Conservation (phyloP, 2,329 filamentous ascomycete species). For the Incumbomyces lentus region DNA sequence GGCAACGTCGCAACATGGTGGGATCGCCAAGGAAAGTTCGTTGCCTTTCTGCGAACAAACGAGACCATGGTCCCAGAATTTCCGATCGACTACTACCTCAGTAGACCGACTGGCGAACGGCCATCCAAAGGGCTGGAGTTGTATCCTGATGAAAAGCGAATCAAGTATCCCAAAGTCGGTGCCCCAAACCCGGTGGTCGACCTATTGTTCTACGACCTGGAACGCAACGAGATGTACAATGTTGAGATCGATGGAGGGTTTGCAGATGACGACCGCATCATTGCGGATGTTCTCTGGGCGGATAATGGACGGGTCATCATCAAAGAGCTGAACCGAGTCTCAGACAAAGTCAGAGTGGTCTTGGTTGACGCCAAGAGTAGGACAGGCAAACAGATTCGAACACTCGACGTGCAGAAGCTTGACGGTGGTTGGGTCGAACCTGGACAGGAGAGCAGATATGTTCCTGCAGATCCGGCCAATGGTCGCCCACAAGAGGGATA, state of each 20-base stretch:
- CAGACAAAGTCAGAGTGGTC: conserved; percentile 78
- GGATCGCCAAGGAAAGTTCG: conserved; percentile 77
- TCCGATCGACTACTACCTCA: conserved; percentile 86
- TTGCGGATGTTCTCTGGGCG: conserved; percentile 89
- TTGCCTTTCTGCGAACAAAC: conserved; percentile 88
- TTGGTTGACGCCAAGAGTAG: conserved; percentile 68
- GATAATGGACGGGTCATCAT: conserved; percentile 69
- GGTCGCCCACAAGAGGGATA: conserved; percentile 78
- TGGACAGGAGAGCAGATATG: conserved; percentile 70
- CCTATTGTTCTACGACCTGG: conserved; percentile 78
- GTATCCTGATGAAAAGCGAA: conserved; percentile 80
- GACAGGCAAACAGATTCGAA: conserved; percentile 67
- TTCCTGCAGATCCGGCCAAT: conserved; percentile 70
- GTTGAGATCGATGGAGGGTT: conserved; percentile 72
- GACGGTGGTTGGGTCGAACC: conserved; percentile 98
- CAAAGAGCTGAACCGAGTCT: conserved; percentile 88
- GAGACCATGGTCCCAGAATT: conserved; percentile 87
- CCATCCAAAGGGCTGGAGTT: conserved; percentile 64
- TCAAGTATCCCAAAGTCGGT: conserved; percentile 97
- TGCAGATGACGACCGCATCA: conserved; percentile 68
- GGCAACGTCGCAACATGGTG: conserved; percentile 87
- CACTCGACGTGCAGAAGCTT: conserved; percentile 67
- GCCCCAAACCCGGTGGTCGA: conserved; percentile 86
- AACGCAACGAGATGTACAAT: conserved; percentile 64
- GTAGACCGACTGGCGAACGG: conserved; percentile 64